Evolutionary conservation across 1,284 basidiomycete genomes (phyloP).

Genomic region (Amylostereum chailletii): DNA sequence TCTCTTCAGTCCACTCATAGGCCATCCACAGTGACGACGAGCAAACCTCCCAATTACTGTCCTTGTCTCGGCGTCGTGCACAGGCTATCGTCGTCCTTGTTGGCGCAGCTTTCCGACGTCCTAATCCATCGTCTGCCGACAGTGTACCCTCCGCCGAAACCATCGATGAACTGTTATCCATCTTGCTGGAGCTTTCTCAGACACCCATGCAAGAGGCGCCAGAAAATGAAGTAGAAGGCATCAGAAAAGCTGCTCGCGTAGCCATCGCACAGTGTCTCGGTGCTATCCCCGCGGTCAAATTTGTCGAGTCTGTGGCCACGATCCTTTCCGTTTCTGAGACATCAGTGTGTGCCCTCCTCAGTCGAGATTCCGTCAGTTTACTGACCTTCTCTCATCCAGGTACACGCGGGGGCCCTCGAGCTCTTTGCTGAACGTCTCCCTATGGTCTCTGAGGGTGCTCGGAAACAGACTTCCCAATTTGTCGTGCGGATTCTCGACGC

Average conservation of each 20-base stretch:
- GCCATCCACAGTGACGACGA: conserved; percentile 41
- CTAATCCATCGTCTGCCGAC: conserved; percentile 13
- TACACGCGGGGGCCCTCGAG: conserved; percentile 54
- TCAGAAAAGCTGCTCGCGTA: conserved; percentile 37
- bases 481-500: conserved; percentile 43
- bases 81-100: conserved; percentile 59
- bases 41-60: conserved; percentile 32
- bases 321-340: conserved; percentile 41
- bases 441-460: conserved; percentile 48
- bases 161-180: conserved; percentile 33
- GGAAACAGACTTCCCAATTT: conserved; percentile 40
- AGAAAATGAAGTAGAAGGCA: conserved; percentile 22
- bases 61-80: conserved; percentile 48
- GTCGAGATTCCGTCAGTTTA: neutral
- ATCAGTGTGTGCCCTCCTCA: conserved; percentile 17
- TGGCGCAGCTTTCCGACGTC: conserved; percentile 31
- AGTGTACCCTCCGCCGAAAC: conserved; percentile 13
- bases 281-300: conserved; percentile 61
- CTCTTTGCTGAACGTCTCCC: conserved; percentile 61
- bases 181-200: conserved; percentile 34
- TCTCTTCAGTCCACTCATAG: conserved; percentile 2
- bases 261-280: conserved; percentile 41
- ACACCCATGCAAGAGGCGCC: conserved; percentile 24
- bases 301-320: conserved; percentile 41
- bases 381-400: conserved; percentile 25